Evolutionary conservation across 139 green algal species (phyloP).

Genomic region (Tetradesmus obliquus): DNA sequence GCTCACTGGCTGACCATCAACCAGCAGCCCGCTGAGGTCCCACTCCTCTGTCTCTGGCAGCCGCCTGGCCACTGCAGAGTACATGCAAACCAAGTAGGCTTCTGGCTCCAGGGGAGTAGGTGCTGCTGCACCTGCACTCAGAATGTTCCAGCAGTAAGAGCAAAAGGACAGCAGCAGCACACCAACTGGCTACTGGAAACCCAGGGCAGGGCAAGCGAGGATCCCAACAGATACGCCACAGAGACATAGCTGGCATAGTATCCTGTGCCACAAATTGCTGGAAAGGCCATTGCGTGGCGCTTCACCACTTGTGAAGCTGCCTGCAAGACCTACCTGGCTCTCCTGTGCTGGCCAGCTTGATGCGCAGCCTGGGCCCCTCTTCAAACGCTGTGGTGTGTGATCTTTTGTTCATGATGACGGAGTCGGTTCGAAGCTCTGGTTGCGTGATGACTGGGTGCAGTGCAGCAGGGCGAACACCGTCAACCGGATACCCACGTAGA

Average conservation of each 20-base stretch:
- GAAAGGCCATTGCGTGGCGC: no score
- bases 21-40: slow-evolving; percentile 17
- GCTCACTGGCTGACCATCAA: slow-evolving; percentile 3
- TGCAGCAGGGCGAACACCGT: no score
- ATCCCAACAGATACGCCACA: no score
- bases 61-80: background rate
- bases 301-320: background rate
- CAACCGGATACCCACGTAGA: no score
- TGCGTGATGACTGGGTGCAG: no score
- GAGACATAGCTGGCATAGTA: no score
- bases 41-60: background rate
- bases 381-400: background rate
- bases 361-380: background rate
- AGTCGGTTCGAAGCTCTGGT: no score
- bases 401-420: background rate
- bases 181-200: no score
- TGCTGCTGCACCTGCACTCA: background rate
- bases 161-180: no score
- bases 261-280: no score
- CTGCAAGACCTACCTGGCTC: background rate
- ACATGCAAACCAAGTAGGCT: background rate
- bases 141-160: background rate
- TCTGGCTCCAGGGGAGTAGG: background rate
- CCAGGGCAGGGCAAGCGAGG: no score
- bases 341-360: background rate